These are phyloP conservation scores for Geranium rotundifolium DNA, from an alignment of 345 rosid genomes.

Conservation along the genomic window DNA sequence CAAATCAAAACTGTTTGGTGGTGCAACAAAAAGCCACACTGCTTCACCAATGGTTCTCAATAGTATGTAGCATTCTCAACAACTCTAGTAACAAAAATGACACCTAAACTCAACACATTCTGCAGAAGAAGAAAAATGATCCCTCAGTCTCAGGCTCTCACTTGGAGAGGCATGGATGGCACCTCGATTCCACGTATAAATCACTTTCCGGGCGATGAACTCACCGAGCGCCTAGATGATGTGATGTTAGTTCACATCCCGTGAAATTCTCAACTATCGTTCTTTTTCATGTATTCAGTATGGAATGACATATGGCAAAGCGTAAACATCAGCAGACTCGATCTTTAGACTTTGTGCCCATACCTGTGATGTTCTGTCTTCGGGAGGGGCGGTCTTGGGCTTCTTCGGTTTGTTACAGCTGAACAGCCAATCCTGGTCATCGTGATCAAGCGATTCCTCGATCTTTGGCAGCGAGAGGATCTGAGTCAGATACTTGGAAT, in stretches of 20 bases:
- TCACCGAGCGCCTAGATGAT: not conserved
- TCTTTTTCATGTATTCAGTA: not conserved
- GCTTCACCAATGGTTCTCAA: slow-evolving; percentile 8
- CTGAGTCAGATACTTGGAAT: not conserved
- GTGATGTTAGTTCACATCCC: not conserved
- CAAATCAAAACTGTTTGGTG: slow-evolving; percentile 12
- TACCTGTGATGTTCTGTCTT: slow-evolving; percentile 10
- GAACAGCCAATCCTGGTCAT: not conserved
- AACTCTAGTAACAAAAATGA: slow-evolving; percentile 7
- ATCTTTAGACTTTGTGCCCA: slow-evolving; percentile 17
- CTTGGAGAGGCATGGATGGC: too few relatives aligned
- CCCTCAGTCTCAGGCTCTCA: not conserved
- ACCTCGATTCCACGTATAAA: slow-evolving; percentile 1
- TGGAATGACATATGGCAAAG: slow-evolving; percentile 5
- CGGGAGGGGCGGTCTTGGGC: not conserved
- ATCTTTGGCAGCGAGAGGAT: not conserved
- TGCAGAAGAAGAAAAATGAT: slow-evolving; percentile 5
- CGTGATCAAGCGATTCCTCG: not conserved
- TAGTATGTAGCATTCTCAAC: slow-evolving; percentile 1
- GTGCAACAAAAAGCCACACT: slow-evolving; percentile 3
- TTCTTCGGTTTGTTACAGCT: not conserved
- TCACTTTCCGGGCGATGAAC: slow-evolving; percentile 7
- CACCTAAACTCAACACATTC: slow-evolving; percentile 2
- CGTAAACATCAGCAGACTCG: slow-evolving; percentile 12
- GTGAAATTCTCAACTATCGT: not conserved